Percentiles rank a stretch among this genome's conserved stretches.
These are phyloP conservation scores for Arxiozyma slooffiae DNA, from an alignment of 1,139 yeast genomes.

Conservation along the genomic window DNA sequence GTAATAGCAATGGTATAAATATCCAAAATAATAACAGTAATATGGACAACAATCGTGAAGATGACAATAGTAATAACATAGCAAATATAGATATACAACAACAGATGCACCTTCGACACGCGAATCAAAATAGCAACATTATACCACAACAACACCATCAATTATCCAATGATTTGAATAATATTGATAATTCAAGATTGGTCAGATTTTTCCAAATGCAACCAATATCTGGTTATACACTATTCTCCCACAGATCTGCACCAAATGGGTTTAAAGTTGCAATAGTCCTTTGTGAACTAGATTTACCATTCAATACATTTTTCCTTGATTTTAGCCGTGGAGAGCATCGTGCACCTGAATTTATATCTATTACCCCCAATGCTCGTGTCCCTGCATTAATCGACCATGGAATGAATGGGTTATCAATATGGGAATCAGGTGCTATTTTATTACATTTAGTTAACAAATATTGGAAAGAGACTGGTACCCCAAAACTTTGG, in stretches of 20 bases:
- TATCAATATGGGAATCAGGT: conserved; percentile 90
- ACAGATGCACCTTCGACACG: conserved; percentile 6
- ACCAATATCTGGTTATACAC: conserved; percentile 75
- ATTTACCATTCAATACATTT: conserved; percentile 69
- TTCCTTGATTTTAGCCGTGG: conserved; percentile 81
- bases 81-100: conserved; percentile 8
- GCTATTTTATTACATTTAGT: conserved; percentile 76
- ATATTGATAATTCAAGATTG: conserved; percentile 41
- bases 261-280: conserved; percentile 97
- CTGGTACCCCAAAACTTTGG: conserved; percentile 71
- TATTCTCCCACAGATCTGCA: conserved; percentile 85
- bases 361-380: conserved; percentile 83
- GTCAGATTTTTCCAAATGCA: conserved; percentile 67
- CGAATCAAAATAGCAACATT: conserved; percentile 10
- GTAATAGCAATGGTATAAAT: conserved; percentile 6
- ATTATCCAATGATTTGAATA: conserved; percentile 16
- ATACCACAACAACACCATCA: conserved; percentile 15
- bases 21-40: conserved; percentile 6
- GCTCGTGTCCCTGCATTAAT: conserved; percentile 91
- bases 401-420: conserved; percentile 72
- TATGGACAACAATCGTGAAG: conserved; percentile 7
- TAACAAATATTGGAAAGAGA: conserved; percentile 55
- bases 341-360: conserved; percentile 89
- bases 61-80: conserved; percentile 7
- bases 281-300: conserved; percentile 74